Evolutionary conservation across 148 eudicot species (phyloP).

Genomic region (Hydrangea macrophylla): DNA sequence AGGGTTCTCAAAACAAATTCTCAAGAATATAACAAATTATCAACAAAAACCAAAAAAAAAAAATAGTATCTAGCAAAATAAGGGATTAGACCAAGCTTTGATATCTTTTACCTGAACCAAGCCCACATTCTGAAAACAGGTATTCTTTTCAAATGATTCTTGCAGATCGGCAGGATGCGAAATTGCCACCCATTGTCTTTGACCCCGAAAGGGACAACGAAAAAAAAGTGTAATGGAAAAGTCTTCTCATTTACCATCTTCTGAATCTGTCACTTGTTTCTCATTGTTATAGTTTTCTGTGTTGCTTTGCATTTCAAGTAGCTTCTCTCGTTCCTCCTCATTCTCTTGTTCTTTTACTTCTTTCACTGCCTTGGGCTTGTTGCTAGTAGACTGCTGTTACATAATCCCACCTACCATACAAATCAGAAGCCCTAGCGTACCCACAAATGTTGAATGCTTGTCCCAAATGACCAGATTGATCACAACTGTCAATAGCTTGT

Average conservation of each 20-base stretch:
- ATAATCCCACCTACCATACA: conserved; percentile 90
- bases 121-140: too few relatives aligned
- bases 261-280: conserved; percentile 29
- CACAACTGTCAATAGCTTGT: conserved; percentile 83
- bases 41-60: too few relatives aligned
- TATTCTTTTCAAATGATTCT: too few relatives aligned
- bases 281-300: conserved; percentile 23
- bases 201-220: too few relatives aligned
- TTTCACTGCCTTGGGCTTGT: conserved; percentile 51
- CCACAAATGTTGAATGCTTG: conserved; percentile 79
- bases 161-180: too few relatives aligned
- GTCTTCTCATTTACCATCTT: conserved; percentile 37
- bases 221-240: too few relatives aligned
- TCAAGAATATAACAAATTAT: too few relatives aligned
- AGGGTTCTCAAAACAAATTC: too few relatives aligned
- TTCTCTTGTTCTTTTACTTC: conserved; percentile 37
- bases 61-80: too few relatives aligned
- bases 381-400: conserved; percentile 81
- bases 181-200: too few relatives aligned
- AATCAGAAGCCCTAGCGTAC: conserved; percentile 83
- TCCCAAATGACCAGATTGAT: conserved; percentile 91
- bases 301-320: conserved; percentile 70
- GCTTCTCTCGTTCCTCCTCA: conserved; percentile 58
- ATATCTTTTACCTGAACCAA: too few relatives aligned
- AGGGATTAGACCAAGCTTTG: too few relatives aligned